Conservation (phyloP, 78 protist species). For the Cavenderia fasciculata region DNA sequence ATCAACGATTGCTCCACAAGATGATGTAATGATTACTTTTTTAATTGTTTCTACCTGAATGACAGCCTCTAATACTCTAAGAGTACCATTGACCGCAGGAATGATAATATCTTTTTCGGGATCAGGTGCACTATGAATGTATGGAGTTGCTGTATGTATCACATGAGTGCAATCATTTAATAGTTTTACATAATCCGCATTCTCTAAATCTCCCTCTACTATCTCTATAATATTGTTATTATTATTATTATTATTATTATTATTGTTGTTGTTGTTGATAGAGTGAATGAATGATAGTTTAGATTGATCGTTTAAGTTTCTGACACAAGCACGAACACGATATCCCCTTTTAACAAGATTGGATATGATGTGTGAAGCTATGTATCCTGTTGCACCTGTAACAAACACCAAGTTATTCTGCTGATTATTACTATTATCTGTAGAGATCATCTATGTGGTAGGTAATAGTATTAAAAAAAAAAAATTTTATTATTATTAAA, state of each 20-base stretch:
- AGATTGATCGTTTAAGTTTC: neutral
- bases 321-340: constrained; percentile 3
- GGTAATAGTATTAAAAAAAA: too few relatives aligned
- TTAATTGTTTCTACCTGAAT: neutral
- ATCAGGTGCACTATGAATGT: neutral
- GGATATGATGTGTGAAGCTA: neutral
- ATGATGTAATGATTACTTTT: neutral
- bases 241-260: neutral
- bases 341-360: neutral
- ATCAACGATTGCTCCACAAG: neutral
- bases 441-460: too few relatives aligned
- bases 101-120: neutral
- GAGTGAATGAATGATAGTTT: too few relatives aligned
- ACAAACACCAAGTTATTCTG: neutral
- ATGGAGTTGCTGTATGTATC: constrained; percentile 5
- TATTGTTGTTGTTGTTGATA: neutral
- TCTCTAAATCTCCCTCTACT: neutral
- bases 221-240: neutral
- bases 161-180: neutral
- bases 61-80: neutral
- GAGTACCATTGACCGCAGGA: constrained; percentile 20
- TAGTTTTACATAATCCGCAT: neutral
- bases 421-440: too few relatives aligned
- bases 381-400: constrained; percentile 3
- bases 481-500: too few relatives aligned